These are phyloP conservation scores for Leishmania amazonensis DNA, from an alignment of 208 protist species.

Conservation along the genomic window DNA sequence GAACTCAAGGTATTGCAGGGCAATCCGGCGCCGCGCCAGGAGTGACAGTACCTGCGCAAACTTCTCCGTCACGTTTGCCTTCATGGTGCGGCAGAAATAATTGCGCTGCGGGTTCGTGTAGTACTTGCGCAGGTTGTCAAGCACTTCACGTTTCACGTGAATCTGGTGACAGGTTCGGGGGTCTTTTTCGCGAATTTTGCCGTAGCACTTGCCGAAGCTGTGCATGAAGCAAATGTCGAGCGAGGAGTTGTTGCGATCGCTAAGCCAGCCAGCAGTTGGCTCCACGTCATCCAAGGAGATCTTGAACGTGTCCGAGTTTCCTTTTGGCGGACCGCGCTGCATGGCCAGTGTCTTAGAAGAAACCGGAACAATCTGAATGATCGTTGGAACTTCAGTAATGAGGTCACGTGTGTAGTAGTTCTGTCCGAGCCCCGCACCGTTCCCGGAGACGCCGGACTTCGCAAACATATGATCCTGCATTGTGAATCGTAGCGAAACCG, in stretches of 20 bases:
- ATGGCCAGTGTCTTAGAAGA: constrained; percentile 12
- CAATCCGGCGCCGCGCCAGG: constrained; percentile 41
- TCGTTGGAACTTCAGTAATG: constrained; percentile 51
- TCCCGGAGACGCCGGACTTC: background rate
- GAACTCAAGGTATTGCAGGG: constrained; percentile 60
- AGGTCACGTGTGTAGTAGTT: constrained; percentile 53
- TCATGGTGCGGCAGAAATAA: constrained; percentile 66
- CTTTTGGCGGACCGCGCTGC: constrained; percentile 19
- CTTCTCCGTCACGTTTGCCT: constrained; percentile 52
- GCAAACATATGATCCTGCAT: constrained; percentile 25
- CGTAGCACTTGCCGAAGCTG: constrained; percentile 65
- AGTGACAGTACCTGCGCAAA: constrained; percentile 51
- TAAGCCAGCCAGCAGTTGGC: constrained; percentile 57
- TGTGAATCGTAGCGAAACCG: background rate
- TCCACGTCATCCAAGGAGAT: constrained; percentile 51
- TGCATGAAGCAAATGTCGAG: constrained; percentile 74
- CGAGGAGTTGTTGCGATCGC: constrained; percentile 50
- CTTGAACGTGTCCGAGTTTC: constrained; percentile 17
- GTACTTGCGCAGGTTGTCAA: constrained; percentile 42
- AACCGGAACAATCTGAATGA: constrained; percentile 39
- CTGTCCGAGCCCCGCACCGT: constrained; percentile 25
- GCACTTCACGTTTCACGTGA: constrained; percentile 42
- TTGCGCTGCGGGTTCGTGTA: constrained; percentile 48
- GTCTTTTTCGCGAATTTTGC: constrained; percentile 48
- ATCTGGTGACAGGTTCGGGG: constrained; percentile 61